Conservation (phyloP, 2,329 filamentous ascomycete species). For the Aspergillus sp. region DNA sequence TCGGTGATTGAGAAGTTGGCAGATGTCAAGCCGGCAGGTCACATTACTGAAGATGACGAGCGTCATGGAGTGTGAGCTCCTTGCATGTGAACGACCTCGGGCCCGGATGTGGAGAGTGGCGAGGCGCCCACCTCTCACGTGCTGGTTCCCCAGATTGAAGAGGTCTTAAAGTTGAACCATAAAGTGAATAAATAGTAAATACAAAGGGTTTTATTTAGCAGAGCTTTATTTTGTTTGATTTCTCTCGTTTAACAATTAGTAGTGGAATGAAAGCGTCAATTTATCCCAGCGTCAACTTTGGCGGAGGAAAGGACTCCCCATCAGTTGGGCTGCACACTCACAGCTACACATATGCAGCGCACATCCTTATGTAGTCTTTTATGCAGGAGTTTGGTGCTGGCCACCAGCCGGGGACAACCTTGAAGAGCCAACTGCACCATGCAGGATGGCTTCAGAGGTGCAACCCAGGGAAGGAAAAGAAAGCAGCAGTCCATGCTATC, state of each 20-base stretch:
- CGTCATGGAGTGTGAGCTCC: not conserved
- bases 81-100: slow-evolving; percentile 29
- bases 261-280: not conserved
- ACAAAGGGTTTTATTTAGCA: no score
- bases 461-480: not conserved
- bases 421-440: no score
- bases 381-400: not conserved
- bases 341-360: no score
- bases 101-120: slow-evolving; percentile 14
- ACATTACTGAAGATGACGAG: slow-evolving; percentile 12
- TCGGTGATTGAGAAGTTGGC: slow-evolving; percentile 1
- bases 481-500: not conserved
- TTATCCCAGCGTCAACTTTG: not conserved
- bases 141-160: slow-evolving; percentile 17
- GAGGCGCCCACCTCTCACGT: slow-evolving; percentile 20
- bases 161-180: not conserved
- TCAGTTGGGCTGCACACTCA: no score
- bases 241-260: not conserved
- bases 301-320: no score
- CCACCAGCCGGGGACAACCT: not conserved
- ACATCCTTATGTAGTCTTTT: not conserved
- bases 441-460: not conserved
- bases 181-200: not conserved
- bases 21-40: slow-evolving; percentile 11
- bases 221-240: not conserved